phyloP scores from a whole-genome alignment of 2,329 filamentous ascomycete genomes.

The Fusarium pininemorale region DNA sequence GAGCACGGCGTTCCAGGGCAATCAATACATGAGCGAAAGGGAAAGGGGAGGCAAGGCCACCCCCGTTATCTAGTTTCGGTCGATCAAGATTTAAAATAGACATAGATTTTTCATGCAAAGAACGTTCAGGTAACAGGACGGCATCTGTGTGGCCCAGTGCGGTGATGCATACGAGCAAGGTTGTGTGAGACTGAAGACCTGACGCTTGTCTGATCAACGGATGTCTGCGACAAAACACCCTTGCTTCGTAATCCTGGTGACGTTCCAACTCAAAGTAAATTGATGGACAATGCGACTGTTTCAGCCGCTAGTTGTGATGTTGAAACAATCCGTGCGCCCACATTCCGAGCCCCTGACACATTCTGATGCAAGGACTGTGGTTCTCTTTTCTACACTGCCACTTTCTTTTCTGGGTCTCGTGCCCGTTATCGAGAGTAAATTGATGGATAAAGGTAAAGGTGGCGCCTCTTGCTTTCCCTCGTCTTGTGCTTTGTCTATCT shows the following conservation, averaged over 20 bases:
- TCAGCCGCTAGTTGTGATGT: slow-evolving; percentile 37
- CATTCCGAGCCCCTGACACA: slow-evolving; percentile 26
- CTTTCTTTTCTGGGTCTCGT: slow-evolving; percentile 15
- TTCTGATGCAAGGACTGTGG: slow-evolving; percentile 30
- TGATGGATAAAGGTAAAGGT: slow-evolving; percentile 18
- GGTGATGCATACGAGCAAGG: not conserved
- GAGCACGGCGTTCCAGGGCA: slow-evolving; percentile 37
- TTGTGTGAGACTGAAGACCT: slow-evolving; percentile 10
- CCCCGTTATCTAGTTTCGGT: slow-evolving; percentile 4
- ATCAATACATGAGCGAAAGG: slow-evolving; percentile 10
- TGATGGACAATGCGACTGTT: slow-evolving; percentile 28
- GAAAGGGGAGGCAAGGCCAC: slow-evolving; percentile 1
- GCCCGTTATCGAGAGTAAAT: not conserved
- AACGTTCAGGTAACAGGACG: not conserved
- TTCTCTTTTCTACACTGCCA: not conserved
- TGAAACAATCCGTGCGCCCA: slow-evolving; percentile 41
- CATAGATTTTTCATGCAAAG: slow-evolving; percentile 13
- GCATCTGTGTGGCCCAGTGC: not conserved
- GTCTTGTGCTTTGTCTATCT: slow-evolving; percentile 2
- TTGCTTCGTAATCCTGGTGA: slow-evolving; percentile 13
- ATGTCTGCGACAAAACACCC: slow-evolving; percentile 24
- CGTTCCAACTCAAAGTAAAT: slow-evolving; percentile 5
- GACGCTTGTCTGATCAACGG: slow-evolving; percentile 26
- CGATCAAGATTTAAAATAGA: slow-evolving; percentile 29
- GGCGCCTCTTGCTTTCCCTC: not conserved